Conservation (phyloP, 1,284 basidiomycete genomes). For the Ceratobasidium sp. region DNA sequence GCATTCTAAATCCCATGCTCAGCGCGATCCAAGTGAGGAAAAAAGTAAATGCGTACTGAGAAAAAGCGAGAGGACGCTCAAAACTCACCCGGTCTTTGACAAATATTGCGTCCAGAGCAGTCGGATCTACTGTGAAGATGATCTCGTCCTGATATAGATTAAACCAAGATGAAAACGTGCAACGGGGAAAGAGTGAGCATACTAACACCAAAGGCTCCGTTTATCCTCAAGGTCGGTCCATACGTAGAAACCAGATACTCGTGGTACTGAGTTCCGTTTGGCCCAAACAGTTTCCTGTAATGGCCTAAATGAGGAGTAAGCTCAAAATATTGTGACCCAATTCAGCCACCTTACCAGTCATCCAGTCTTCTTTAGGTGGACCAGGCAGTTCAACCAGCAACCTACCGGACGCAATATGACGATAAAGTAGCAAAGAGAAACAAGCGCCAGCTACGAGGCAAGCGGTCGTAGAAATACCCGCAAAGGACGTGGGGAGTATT, state of each 20-base stretch:
- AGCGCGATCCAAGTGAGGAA: slow-evolving; percentile 43
- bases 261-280: slow-evolving; percentile 46
- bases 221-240: slow-evolving; percentile 58
- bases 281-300: not conserved
- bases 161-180: not conserved
- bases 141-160: slow-evolving; percentile 52
- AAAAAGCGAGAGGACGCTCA: slow-evolving; percentile 60
- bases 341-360: not conserved
- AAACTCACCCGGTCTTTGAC: slow-evolving; percentile 59
- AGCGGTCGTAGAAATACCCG: not conserved
- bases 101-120: slow-evolving; percentile 56
- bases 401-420: not conserved
- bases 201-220: slow-evolving; percentile 62
- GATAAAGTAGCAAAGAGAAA: not conserved
- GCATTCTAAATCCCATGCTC: slow-evolving; percentile 45
- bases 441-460: slow-evolving; percentile 5
- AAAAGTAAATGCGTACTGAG: slow-evolving; percentile 51
- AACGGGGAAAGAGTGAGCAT: not conserved
- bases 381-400: too few species aligned
- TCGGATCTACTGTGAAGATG: slow-evolving; percentile 60
- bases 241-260: slow-evolving; percentile 55
- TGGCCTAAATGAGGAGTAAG: not conserved
- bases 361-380: too few species aligned
- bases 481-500: not conserved
- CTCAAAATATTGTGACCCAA: not conserved